phyloP scores from a whole-genome alignment of 1,139 yeast genomes.

The Pichia sp. region DNA sequence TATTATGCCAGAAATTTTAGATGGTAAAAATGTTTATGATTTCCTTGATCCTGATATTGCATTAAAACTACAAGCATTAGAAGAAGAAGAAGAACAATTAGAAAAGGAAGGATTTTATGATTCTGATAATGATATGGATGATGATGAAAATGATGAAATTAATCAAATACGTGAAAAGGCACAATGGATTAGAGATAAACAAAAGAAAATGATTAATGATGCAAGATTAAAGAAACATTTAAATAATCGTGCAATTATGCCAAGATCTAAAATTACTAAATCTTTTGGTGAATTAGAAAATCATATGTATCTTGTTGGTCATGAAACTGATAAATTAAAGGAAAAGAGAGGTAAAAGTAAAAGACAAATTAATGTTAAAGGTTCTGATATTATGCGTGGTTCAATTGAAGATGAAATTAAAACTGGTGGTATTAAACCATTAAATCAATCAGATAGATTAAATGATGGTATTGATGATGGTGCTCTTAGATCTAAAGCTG shows the following conservation, averaged over 20 bases:
- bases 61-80: constrained; percentile 86
- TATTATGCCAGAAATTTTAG: constrained; percentile 91
- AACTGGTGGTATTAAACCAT: constrained; percentile 36
- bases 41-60: constrained; percentile 95
- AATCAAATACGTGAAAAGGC: constrained; percentile 82
- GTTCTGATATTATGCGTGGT: constrained; percentile 65
- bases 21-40: constrained; percentile 95
- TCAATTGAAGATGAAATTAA: constrained; percentile 15
- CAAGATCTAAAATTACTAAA: constrained; percentile 81
- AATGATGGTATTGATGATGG: constrained; percentile 83
- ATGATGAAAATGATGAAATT: constrained; percentile 48
- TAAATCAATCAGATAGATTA: constrained; percentile 72
- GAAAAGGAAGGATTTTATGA: constrained; percentile 95
- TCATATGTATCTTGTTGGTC: constrained; percentile 85
- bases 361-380: constrained; percentile 42
- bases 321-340: constrained; percentile 65
- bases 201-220: constrained; percentile 85
- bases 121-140: constrained; percentile 69
- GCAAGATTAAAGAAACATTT: constrained; percentile 82
- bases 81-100: constrained; percentile 92
- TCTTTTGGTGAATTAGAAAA: constrained; percentile 74
- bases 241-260: constrained; percentile 86
- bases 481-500: constrained; percentile 78
- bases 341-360: constrained; percentile 28
- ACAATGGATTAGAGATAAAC: constrained; percentile 90